Evolutionary conservation across 305 asterid species (phyloP), one percentile per base, ranked within the genome.

Genomic region (Ilex paraguariensis): DNA sequence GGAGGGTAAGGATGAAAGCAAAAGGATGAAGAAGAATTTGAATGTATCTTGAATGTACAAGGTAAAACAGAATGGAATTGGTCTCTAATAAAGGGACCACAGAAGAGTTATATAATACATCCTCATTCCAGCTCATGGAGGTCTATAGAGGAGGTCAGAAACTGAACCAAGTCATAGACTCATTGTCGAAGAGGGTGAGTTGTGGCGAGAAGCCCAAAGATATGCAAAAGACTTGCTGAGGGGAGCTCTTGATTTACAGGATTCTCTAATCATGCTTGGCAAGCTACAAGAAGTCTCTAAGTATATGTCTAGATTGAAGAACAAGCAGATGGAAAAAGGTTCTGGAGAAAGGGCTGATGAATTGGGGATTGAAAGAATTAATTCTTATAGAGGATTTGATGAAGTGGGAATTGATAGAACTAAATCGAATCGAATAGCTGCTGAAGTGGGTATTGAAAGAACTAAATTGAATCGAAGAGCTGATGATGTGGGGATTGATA

Each of bases 171-270:
- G 82, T 65, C 31, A 55, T 70, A 33, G 76, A 72, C 15, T 71
- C 82, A 13, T 70, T 68, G 77, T 73, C 86, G 17, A 67, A 60
- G 56, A 68, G 63, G 36, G 13, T 49, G 30, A 75, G 79, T 56
- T 51, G 59, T 17, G 82, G 76, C 31, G 64, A 59, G 55, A 54
- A 68, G 61, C 64, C 87, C 14, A 79, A 70, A 63, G 75, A 70
- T 30, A 65, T 56, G 87, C 96, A 0, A 66, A 71, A 45, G 87
- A 86, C 49, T 72, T 88, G 73, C 57, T 88, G 68, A 75, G 64
- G 64, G 91, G 95, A n/a, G 96, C 96, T 61, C 80, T 82, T 64
- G 80, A 82, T 76, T 67, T 88, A 45, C 87, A 86, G 69, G 84
- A 82, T 39, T 86, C 95, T 33, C 75, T 84, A 40, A 62, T 58